Conservation (phyloP, 2,329 filamentous ascomycete genomes). For the Calonectria hongkongensis region DNA sequence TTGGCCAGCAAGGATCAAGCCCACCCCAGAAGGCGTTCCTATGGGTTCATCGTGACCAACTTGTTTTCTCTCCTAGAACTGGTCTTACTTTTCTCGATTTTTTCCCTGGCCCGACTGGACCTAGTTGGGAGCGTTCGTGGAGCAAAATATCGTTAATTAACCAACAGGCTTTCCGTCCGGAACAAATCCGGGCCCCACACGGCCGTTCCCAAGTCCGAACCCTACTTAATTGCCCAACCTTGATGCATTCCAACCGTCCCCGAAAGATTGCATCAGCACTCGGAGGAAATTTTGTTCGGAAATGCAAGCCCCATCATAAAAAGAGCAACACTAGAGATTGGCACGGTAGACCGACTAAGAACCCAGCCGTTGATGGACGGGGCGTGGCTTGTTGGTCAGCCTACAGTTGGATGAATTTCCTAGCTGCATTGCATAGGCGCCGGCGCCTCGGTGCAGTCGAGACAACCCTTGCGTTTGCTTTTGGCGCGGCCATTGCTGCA, state of each 20-base stretch:
- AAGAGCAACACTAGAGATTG: not conserved
- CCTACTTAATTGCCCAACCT: constrained; percentile 29
- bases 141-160: constrained; percentile 24
- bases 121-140: constrained; percentile 34
- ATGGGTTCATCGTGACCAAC: constrained; percentile 43
- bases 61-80: constrained; percentile 43
- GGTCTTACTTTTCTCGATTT: constrained; percentile 47
- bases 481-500: constrained; percentile 47
- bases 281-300: constrained; percentile 28
- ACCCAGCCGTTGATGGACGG: constrained; percentile 30
- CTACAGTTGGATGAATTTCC: constrained; percentile 32
- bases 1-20: constrained; percentile 31
- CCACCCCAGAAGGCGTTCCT: constrained; percentile 38
- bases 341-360: constrained; percentile 29
- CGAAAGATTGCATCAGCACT: constrained; percentile 9
- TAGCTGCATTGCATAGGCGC: constrained; percentile 53
- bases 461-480: constrained; percentile 37
- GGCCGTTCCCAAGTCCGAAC: constrained; percentile 24
- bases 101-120: constrained; percentile 36
- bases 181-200: constrained; percentile 39
- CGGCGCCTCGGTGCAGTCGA: constrained; percentile 43
- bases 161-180: constrained; percentile 28
- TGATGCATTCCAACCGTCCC: constrained; percentile 28
- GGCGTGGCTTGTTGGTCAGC: constrained; percentile 27
- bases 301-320: constrained; percentile 9